Evolutionary conservation across 2,329 filamentous ascomycete genomes (phyloP).

Genomic region (Phialophora expanda): DNA sequence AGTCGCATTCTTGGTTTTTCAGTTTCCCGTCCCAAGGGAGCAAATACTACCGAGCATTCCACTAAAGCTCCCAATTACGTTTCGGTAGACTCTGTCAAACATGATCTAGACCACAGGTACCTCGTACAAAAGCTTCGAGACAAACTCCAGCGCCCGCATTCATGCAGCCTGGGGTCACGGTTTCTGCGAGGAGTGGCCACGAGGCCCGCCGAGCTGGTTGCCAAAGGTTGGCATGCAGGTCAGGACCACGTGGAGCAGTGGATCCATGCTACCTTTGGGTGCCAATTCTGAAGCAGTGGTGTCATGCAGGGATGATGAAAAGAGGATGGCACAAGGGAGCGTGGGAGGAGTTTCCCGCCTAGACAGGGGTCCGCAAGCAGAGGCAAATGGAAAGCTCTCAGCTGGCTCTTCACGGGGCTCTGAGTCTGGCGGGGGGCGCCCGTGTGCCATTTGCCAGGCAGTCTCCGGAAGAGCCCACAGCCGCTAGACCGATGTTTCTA

Average conservation of each 20-base stretch:
- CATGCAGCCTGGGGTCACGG: not conserved
- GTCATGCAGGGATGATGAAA: slow-evolving; percentile 6
- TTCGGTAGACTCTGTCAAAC: not conserved
- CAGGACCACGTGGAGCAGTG: slow-evolving; percentile 13
- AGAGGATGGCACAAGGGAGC: not conserved
- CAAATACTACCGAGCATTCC: too few species aligned
- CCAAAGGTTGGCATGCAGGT: slow-evolving; percentile 13
- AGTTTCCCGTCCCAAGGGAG: not conserved
- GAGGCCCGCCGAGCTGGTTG: not conserved
- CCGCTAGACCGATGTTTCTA: not conserved
- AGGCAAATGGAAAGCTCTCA: not conserved
- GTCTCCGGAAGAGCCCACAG: slow-evolving; percentile 1
- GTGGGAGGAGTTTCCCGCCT: not conserved
- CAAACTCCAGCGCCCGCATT: not conserved
- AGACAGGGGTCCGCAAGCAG: not conserved
- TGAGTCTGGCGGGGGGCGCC: not conserved
- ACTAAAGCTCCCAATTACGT: not conserved
- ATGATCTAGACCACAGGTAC: not conserved
- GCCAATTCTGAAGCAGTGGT: slow-evolving; percentile 14
- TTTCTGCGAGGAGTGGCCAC: slow-evolving; percentile 4
- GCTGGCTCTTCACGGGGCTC: not conserved
- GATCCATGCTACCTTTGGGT: not conserved
- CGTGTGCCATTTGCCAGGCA: slow-evolving; percentile 2
- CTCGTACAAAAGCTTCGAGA: not conserved
- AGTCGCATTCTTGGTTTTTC: not conserved